Evolutionary conservation across 75 land plant genomes (phyloP).

Genomic region (Sequoia sempervirens): DNA sequence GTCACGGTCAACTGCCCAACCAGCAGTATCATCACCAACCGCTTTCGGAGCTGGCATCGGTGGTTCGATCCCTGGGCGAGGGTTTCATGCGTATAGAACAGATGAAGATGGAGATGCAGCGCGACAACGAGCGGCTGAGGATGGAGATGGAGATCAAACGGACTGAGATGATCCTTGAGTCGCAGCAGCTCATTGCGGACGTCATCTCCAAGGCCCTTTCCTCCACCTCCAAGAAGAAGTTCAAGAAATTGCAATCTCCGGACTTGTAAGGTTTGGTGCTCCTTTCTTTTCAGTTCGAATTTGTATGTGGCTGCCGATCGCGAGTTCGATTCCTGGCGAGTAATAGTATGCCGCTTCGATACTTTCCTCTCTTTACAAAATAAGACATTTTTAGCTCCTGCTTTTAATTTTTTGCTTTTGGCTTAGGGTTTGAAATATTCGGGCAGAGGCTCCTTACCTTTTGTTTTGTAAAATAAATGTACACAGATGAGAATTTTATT

Average conservation of each 20-base stretch:
- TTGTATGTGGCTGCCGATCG: not conserved
- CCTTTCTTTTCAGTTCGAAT: not conserved
- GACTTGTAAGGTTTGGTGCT: constrained; percentile 7
- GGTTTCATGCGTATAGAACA: constrained; percentile 44
- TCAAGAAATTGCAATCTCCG: constrained; percentile 22
- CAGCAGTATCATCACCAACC: constrained; percentile 11
- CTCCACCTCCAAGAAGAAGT: constrained; percentile 15
- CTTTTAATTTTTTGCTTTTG: constrained; percentile 1
- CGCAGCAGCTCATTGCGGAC: constrained; percentile 39
- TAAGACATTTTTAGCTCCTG: not conserved
- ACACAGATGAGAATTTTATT: constrained; percentile 1
- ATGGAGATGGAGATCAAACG: constrained; percentile 58
- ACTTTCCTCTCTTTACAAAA: constrained; percentile 1
- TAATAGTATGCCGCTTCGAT: not conserved
- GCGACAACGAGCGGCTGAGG: constrained; percentile 41
- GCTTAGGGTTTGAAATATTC: not conserved
- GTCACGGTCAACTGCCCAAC: not conserved
- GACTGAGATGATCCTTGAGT: constrained; percentile 45
- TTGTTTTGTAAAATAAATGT: constrained; percentile 8
- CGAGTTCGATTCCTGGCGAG: not conserved
- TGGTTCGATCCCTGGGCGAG: constrained; percentile 40
- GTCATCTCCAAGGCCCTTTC: constrained; percentile 20
- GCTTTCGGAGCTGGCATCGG: constrained; percentile 33
- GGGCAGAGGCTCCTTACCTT: not conserved
- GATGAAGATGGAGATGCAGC: constrained; percentile 54